Base-by-base conservation (phyloP, 164 flowering plant species). In the Liriodendron chinense region DNA sequence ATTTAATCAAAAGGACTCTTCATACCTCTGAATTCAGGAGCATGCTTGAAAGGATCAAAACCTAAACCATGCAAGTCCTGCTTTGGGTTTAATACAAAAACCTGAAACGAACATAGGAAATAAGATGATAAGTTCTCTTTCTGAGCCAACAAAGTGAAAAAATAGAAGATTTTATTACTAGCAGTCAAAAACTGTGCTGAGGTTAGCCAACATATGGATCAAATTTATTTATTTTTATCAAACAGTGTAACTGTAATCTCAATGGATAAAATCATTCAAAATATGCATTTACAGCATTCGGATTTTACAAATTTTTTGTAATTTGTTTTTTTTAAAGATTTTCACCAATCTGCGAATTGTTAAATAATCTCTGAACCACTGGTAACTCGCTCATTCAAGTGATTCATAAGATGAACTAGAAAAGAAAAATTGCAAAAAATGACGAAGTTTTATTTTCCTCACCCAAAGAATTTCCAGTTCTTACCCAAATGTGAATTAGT, bases 11-110 rank as follows among this genome's bases (percentile, higher is more conserved):
- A 7, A 59, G 69, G 13, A 57, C 9, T 18, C 6, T 57, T 57
- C 80, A 50, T 74, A 91, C 97, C 98, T 85, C 94, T 85, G 76
- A 93, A 95, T 77, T 95, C 99, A 66, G 97, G 99, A 81, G 98
- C 98, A 86, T 91, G 87, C 84, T 86, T 93, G 83, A 82, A 95
- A 56, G 99, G 99, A 92, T 95, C 99, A 87, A 78, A 93, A 74
- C 99, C 98, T 77, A 95, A 83, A 78, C 99, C 99, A 88, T 93
- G 84, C 88, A 93, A 68, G 78, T 95, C 96, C 83, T 92, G 91
- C 84, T 95, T 95, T 73, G 98, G 97, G 67, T 92, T 81, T 73
- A 89, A 85, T 25, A 90, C 91, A 85, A 83, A 91, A 47, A 85
- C 92, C 99, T 92, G 85, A 70, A 75, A 77, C 7, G 21, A 70